These are phyloP conservation scores for Balakata baccata DNA, from an alignment of 345 rosid species.

Conservation along the genomic window DNA sequence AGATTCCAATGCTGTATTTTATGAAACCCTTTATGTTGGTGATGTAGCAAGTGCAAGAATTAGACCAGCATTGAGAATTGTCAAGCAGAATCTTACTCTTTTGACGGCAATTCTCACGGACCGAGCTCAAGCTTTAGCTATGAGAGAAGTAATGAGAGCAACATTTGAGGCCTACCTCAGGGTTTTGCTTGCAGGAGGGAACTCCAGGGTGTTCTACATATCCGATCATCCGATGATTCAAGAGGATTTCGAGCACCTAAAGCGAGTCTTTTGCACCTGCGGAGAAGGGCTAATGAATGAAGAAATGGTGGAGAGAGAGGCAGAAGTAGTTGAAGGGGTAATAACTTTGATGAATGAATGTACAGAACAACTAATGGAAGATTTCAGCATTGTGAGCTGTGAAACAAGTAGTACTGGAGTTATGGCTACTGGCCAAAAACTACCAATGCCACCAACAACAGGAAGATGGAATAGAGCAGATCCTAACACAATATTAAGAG, in stretches of 20 bases:
- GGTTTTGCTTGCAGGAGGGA: slow-evolving; percentile 85
- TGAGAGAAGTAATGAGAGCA: slow-evolving; percentile 75
- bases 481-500: slow-evolving; percentile 76
- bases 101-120: slow-evolving; percentile 67
- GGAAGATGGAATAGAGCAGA: slow-evolving; percentile 75
- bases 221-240: slow-evolving; percentile 53
- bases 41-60: slow-evolving; percentile 59
- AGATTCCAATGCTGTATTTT: slow-evolving; percentile 66
- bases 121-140: slow-evolving; percentile 66
- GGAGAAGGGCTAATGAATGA: slow-evolving; percentile 74
- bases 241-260: slow-evolving; percentile 71
- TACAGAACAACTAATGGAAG: slow-evolving; percentile 81
- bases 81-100: slow-evolving; percentile 76
- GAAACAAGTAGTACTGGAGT: slow-evolving; percentile 54
- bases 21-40: slow-evolving; percentile 64
- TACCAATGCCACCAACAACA: slow-evolving; percentile 76
- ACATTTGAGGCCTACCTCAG: slow-evolving; percentile 72
- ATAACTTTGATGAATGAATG: slow-evolving; percentile 60
- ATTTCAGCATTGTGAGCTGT: slow-evolving; percentile 55
- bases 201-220: slow-evolving; percentile 47
- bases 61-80: slow-evolving; percentile 50
- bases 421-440: slow-evolving; percentile 49
- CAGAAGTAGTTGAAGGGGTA: slow-evolving; percentile 72
- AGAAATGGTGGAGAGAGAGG: slow-evolving; percentile 63
- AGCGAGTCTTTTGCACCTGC: slow-evolving; percentile 58